Base-by-base conservation (phyloP, 768 basidiomycete species). In the Clavulina sp. region DNA sequence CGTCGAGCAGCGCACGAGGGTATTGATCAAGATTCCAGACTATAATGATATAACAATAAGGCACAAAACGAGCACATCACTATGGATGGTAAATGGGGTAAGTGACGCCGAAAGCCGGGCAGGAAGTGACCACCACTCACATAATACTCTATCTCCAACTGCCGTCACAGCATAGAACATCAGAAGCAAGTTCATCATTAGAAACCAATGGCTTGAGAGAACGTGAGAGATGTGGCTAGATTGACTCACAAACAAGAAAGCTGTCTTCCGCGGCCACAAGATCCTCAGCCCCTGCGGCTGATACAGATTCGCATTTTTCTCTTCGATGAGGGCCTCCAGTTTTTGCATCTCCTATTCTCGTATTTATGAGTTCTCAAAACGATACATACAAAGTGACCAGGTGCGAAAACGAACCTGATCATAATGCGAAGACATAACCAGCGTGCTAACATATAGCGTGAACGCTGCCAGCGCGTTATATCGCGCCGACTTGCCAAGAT, bases 91-190 rank as follows among this genome's bases (percentile, higher is more conserved):
- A n/a, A n/a, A n/a, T n/a, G n/a, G n/a, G n/a, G n/a, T n/a, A n/a
- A n/a, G n/a, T n/a, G n/a, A n/a, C n/a, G n/a, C n/a, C n/a, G n/a
- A n/a, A n/a, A n/a, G n/a, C n/a, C n/a, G n/a, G n/a, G n/a, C n/a
- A n/a, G n/a, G n/a, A 26, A 51, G 24, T 23, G 24, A 16, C 50
- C 9, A 2, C 28, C 7, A 54, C 57, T 50, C 30, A 57, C 57
- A 52, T 89, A 91, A 68, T 89, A 91, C 60, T 96, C 92, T 53
- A 96, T 85, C 69, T 96, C 92, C 59, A 96, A 73, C 92, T 96
- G 30, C 23, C 59, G 43, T 43, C 29, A 6, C 4, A 34, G 49
- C 16, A 1, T 21, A 59, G n/a, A 24, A 46, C 36, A 54, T 51
- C 13, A 28, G 9, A 9, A 49, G 31, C n/a, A 54, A 38, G 48